Conservation (phyloP, 148 eudicot genomes). For the Silene conica region DNA sequence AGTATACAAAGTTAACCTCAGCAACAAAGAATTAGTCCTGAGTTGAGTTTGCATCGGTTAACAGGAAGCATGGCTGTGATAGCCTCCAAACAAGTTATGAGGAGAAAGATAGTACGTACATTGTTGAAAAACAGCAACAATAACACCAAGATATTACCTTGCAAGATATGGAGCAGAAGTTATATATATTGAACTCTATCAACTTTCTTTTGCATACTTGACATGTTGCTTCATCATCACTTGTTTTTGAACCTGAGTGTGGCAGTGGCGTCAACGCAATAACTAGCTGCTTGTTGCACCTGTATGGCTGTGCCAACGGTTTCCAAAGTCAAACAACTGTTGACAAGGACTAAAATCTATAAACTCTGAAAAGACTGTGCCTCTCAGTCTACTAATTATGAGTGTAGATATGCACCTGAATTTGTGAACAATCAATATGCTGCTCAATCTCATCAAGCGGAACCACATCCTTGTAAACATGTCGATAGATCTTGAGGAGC, state of each 20-base stretch:
- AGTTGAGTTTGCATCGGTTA: background rate
- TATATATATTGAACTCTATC: conserved; percentile 30
- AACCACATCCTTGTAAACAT: conserved; percentile 57
- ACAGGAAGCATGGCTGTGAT: background rate
- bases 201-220: conserved; percentile 39
- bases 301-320: conserved; percentile 41
- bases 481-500: conserved; percentile 42
- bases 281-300: conserved; percentile 50
- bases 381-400: background rate
- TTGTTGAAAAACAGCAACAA: no score
- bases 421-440: conserved; percentile 42
- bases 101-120: no score
- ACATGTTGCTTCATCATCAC: conserved; percentile 29
- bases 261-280: conserved; percentile 48
- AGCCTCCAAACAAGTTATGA: background rate
- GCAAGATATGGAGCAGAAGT: conserved; percentile 53
- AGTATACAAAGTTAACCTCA: background rate
- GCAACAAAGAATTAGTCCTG: background rate
- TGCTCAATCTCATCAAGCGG: conserved; percentile 39
- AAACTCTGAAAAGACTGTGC: no score
- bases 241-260: conserved; percentile 31
- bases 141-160: conserved; percentile 33
- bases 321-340: background rate
- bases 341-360: background rate
- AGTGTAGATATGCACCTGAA: conserved; percentile 45